phyloP scores from a whole-genome alignment of 441 rosid species.

The Pelargonium fulgidum region DNA sequence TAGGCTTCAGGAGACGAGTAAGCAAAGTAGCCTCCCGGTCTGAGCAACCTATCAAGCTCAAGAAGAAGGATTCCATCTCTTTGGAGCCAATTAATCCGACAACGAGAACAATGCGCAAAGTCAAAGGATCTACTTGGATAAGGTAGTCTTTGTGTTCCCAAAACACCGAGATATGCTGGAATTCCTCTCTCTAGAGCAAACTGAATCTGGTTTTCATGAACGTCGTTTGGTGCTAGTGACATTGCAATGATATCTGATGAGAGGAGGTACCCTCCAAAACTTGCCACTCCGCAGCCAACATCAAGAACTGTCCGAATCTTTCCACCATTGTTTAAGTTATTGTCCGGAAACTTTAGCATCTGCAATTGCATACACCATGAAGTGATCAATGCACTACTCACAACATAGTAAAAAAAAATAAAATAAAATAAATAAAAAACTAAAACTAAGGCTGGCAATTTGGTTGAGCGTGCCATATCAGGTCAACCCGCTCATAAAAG shows the following conservation, averaged over 20 bases:
- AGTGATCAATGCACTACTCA: slow-evolving; percentile 17
- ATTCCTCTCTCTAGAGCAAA: slow-evolving; percentile 98
- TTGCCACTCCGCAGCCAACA: slow-evolving; percentile 98
- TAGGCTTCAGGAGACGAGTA: slow-evolving; percentile 99
- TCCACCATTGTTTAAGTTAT: slow-evolving; percentile 69
- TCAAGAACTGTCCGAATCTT: slow-evolving; percentile 80
- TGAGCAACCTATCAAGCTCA: slow-evolving; percentile 89
- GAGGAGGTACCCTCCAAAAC: slow-evolving; percentile 93
- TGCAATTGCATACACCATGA: slow-evolving; percentile 28
- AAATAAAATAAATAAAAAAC: neutral
- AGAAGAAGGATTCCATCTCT: slow-evolving; percentile 97
- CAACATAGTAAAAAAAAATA: neutral
- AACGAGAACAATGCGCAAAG: slow-evolving; percentile 95
- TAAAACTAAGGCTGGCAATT: neutral
- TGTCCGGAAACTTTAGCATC: slow-evolving; percentile 91
- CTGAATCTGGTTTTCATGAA: slow-evolving; percentile 98
- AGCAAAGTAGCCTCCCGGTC: slow-evolving; percentile 98
- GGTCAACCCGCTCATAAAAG: too few relatives aligned
- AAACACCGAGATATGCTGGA: slow-evolving; percentile 95
- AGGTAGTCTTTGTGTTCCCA: slow-evolving; percentile 94
- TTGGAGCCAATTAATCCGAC: slow-evolving; percentile 98
- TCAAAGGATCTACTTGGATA: slow-evolving; percentile 99
- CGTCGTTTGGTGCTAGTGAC: slow-evolving; percentile 97
- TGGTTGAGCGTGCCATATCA: too few relatives aligned
- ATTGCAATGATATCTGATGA: slow-evolving; percentile 74